Evolutionary conservation across 495 filamentous ascomycete species (phyloP).

Genomic region (Talaromyces adpressus): DNA sequence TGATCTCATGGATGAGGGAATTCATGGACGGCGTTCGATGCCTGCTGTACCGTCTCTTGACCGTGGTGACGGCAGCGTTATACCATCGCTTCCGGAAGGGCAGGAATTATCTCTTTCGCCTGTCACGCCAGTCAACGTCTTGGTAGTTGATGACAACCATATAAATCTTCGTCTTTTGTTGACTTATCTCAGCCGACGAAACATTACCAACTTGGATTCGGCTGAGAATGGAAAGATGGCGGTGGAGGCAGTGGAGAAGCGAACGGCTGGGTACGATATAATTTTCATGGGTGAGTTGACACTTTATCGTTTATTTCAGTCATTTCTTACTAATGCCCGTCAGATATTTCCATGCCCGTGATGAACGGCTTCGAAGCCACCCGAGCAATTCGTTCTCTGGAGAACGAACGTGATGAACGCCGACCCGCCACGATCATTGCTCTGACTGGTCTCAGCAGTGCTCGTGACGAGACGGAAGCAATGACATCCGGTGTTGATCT

Average conservation of each 20-base stretch:
- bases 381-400: slow-evolving; percentile 55
- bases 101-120: background rate
- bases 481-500: slow-evolving; percentile 61
- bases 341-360: slow-evolving; percentile 70
- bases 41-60: background rate
- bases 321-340: slow-evolving; percentile 1
- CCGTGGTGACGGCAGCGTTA: background rate
- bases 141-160: slow-evolving; percentile 69
- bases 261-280: slow-evolving; percentile 41
- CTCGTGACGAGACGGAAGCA: slow-evolving; percentile 58
- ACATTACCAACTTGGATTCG: slow-evolving; percentile 29
- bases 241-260: slow-evolving; percentile 39
- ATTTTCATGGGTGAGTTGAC: slow-evolving; percentile 46
- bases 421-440: slow-evolving; percentile 56
- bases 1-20: slow-evolving; percentile 1
- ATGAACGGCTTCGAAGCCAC: slow-evolving; percentile 74
- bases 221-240: slow-evolving; percentile 49
- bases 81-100: background rate
- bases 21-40: background rate
- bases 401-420: slow-evolving; percentile 34
- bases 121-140: slow-evolving; percentile 26
- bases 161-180: slow-evolving; percentile 68
- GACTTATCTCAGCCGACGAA: slow-evolving; percentile 50
- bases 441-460: slow-evolving; percentile 60
- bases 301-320: background rate